Conservation (phyloP, 805 yeast species). For the Saccharomycopsis fodiens region DNA sequence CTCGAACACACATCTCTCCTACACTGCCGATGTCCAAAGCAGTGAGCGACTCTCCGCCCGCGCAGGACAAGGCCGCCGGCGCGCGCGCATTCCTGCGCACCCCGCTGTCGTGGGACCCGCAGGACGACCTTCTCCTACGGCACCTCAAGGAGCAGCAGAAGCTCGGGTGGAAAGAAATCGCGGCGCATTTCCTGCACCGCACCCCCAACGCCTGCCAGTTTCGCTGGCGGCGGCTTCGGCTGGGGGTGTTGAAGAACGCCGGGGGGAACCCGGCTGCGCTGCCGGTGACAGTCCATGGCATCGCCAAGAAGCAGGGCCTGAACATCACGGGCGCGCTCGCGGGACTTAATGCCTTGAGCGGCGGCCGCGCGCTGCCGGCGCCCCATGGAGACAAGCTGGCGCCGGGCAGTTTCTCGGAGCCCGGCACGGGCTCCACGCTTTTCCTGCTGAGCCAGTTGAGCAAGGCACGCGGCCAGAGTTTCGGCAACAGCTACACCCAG, state of each 20-base stretch:
- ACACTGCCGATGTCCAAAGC: neutral
- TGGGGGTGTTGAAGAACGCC: conserved; percentile 31
- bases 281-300: conserved; percentile 6
- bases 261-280: conserved; percentile 20
- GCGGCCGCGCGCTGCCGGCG: conserved; percentile 2
- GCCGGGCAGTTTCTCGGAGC: neutral
- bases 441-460: neutral
- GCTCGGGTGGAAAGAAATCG: conserved; percentile 85
- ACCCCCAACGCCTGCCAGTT: conserved; percentile 89
- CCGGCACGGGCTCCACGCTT: neutral
- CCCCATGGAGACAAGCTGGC: neutral
- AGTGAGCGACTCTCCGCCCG: neutral
- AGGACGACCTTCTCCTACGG: conserved; percentile 63
- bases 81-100: conserved; percentile 14
- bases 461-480: neutral
- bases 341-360: conserved; percentile 14
- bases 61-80: neutral
- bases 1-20: no score
- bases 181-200: conserved; percentile 67
- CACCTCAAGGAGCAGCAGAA: conserved; percentile 76
- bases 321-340: conserved; percentile 10
- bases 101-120: conserved; percentile 60
- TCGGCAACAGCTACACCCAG: neutral
- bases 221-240: conserved; percentile 70
- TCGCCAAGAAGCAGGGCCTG: neutral